Evolutionary conservation across 306 rosid species (phyloP).

Genomic region (Begonia masoniana): DNA sequence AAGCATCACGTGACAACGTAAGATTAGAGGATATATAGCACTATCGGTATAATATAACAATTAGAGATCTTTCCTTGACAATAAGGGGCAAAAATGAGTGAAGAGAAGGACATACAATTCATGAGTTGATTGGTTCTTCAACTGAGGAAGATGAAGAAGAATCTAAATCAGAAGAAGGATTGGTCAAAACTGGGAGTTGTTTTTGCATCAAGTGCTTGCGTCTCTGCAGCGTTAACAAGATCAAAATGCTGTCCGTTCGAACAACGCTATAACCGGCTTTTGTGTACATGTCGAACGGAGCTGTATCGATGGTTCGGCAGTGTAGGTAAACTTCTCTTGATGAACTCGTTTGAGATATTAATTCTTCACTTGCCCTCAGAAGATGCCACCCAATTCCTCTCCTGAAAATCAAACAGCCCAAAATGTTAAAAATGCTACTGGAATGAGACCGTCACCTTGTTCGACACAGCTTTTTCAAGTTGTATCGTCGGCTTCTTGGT

Average conservation of each 20-base stretch:
- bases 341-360: slow-evolving; percentile 55
- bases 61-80: too few relatives aligned
- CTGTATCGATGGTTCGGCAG: slow-evolving; percentile 75
- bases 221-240: slow-evolving; percentile 67
- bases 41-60: too few relatives aligned
- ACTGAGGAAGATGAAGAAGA: slow-evolving; percentile 20
- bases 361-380: slow-evolving; percentile 79
- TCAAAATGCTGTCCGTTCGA: slow-evolving; percentile 58
- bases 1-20: too few relatives aligned
- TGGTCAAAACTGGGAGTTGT: slow-evolving; percentile 38
- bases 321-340: slow-evolving; percentile 71
- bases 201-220: slow-evolving; percentile 92
- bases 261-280: slow-evolving; percentile 64
- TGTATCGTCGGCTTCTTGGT: too few relatives aligned
- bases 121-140: slow-evolving; percentile 12
- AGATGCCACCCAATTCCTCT: slow-evolving; percentile 99
- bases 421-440: neutral
- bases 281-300: slow-evolving; percentile 78
- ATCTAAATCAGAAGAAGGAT: slow-evolving; percentile 27
- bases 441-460: too few relatives aligned
- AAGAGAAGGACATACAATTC: too few relatives aligned
- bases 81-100: too few relatives aligned
- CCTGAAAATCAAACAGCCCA: slow-evolving; percentile 29
- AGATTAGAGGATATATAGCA: too few relatives aligned
- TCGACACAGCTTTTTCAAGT: too few relatives aligned